A percentile compares a stretch with the other conserved stretches of the same genome.
Evolutionary conservation across 2,329 filamentous ascomycete genomes (phyloP).

Genomic region (Pyrenophora seminiperda): DNA sequence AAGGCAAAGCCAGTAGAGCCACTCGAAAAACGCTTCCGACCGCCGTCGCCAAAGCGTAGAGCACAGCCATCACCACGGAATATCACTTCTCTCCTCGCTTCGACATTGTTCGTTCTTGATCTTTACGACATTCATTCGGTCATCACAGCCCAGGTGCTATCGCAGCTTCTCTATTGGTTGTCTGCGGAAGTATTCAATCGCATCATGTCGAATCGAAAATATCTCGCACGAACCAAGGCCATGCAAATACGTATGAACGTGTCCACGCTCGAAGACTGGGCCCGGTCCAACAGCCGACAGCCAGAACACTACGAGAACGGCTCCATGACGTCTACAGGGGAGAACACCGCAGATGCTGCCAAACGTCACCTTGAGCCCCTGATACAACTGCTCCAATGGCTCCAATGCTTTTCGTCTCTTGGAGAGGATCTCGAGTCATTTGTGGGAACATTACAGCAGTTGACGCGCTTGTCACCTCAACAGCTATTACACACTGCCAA

Average conservation of each 20-base stretch:
- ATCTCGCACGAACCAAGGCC: constrained; percentile 92
- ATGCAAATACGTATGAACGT: constrained; percentile 99
- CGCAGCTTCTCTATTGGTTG: constrained; percentile 94
- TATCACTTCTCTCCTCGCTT: constrained; percentile 92
- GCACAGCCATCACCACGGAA: constrained; percentile 93
- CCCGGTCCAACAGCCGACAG: constrained; percentile 86
- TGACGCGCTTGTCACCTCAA: constrained; percentile 81
- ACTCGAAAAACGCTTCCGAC: constrained; percentile 85
- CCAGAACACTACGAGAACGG: constrained; percentile 96
- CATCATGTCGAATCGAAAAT: constrained; percentile 94
- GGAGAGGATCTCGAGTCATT: constrained; percentile 89
- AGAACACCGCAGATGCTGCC: constrained; percentile 83
- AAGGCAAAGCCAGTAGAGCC: constrained; percentile 86
- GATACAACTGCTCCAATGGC: constrained; percentile 93
- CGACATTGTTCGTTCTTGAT: constrained; percentile 94
- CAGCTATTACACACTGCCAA: constrained; percentile 91
- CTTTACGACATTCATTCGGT: constrained; percentile 99
- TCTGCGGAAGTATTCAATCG: constrained; percentile 96
- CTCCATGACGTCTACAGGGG: constrained; percentile 81
- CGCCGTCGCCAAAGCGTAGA: constrained; percentile 89
- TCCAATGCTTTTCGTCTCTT: constrained; percentile 95
- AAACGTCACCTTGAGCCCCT: constrained; percentile 85
- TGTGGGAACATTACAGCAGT: constrained; percentile 84
- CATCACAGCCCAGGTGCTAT: constrained; percentile 87
- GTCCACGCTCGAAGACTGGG: constrained; percentile 94